A percentile compares a stretch with the other conserved stretches of the same genome.
phyloP scores from a whole-genome alignment of 106 monocot species.

The Acorus gramineus region DNA sequence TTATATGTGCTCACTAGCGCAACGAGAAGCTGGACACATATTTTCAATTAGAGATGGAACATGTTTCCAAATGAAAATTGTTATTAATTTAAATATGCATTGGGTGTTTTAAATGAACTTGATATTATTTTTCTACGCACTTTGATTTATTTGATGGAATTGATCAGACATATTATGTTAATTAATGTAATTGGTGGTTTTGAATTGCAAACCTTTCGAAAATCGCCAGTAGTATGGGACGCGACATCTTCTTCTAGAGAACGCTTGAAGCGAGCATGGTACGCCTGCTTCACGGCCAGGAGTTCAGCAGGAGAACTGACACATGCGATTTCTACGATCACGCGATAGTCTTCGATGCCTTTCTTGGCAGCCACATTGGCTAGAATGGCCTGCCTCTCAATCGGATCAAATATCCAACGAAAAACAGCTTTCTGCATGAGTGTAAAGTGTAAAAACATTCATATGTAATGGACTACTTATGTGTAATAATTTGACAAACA shows the following conservation, averaged over 20 bases:
- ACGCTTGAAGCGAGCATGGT: slow-evolving; percentile 22
- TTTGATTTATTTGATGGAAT: too few relatives aligned
- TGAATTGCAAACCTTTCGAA: slow-evolving; percentile 11
- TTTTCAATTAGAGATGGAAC: too few relatives aligned
- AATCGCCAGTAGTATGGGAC: slow-evolving; percentile 11
- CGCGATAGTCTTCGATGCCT: slow-evolving; percentile 14
- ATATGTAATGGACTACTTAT: neutral
- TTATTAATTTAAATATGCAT: neutral
- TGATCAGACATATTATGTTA: too few relatives aligned
- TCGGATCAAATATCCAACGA: neutral
- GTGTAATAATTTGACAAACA: neutral
- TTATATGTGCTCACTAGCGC: slow-evolving; percentile 58
- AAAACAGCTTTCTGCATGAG: neutral
- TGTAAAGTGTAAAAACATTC: too few relatives aligned
- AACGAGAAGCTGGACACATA: slow-evolving; percentile 49
- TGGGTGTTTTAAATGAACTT: too few relatives aligned
- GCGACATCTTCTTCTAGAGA: slow-evolving; percentile 27
- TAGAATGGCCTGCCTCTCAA: neutral
- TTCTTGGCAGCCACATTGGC: neutral
- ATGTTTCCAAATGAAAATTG: neutral
- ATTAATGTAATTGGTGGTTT: neutral
- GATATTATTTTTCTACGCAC: too few relatives aligned
- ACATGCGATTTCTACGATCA: slow-evolving; percentile 18
- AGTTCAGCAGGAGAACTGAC: slow-evolving; percentile 19
- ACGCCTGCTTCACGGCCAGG: slow-evolving; percentile 16